Conservation (phyloP, 75 land plant genomes). For the Adiantum capillusveneris region DNA sequence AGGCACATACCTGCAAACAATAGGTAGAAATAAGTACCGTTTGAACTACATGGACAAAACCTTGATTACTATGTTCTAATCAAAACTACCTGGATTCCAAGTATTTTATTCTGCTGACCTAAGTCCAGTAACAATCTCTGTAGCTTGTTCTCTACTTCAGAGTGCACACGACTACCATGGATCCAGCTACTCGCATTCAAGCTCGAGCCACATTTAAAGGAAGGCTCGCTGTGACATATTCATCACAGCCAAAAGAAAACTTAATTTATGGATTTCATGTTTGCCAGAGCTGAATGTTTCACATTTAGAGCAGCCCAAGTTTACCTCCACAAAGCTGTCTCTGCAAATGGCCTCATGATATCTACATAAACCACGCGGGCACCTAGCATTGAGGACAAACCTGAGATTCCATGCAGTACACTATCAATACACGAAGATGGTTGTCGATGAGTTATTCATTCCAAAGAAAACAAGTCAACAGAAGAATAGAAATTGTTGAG, state of each 20-base stretch:
- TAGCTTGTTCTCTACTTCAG: slow-evolving; percentile 63
- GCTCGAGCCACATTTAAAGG: not conserved
- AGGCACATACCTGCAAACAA: slow-evolving; percentile 69
- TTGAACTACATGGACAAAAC: not conserved
- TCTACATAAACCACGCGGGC: slow-evolving; percentile 69
- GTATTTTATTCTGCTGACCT: slow-evolving; percentile 50
- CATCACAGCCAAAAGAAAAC: not conserved
- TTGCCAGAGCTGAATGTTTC: not conserved
- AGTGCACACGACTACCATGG: slow-evolving; percentile 45
- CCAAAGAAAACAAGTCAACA: too few relatives aligned
- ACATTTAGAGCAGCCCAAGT: slow-evolving; percentile 8
- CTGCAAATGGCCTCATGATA: slow-evolving; percentile 97
- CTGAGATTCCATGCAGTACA: too few relatives aligned
- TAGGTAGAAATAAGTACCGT: not conserved
- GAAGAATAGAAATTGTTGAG: too few relatives aligned
- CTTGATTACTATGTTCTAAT: not conserved
- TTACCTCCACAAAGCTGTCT: slow-evolving; percentile 61
- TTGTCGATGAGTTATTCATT: too few relatives aligned
- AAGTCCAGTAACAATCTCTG: slow-evolving; percentile 51
- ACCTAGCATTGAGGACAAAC: slow-evolving; percentile 74
- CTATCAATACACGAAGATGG: too few relatives aligned
- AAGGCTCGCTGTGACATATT: not conserved
- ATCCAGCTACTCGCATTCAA: slow-evolving; percentile 36
- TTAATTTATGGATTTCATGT: not conserved
- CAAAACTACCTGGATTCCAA: slow-evolving; percentile 68